Evolutionary conservation across 805 yeast genomes (phyloP).

Genomic region (Spencermartinsiella europaea): DNA sequence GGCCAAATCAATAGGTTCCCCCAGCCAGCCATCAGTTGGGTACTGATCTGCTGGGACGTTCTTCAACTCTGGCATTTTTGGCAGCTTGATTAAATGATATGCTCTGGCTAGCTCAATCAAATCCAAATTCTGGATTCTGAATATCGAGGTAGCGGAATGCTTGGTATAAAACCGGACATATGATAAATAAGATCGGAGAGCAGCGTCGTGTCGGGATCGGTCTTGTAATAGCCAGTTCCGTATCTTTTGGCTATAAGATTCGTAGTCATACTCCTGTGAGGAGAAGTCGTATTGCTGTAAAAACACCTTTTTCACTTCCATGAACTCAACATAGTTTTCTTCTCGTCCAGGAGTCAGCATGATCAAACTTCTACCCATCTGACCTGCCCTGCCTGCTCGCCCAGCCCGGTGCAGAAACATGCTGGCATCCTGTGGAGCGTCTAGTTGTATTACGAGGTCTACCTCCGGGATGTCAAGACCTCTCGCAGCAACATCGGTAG

Average conservation of each 20-base stretch:
- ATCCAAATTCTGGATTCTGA: conserved; percentile 67
- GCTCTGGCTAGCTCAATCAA: conserved; percentile 64
- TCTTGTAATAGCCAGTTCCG: conserved; percentile 63
- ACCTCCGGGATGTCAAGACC: conserved; percentile 95
- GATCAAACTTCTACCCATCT: conserved; percentile 71
- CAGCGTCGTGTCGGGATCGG: conserved; percentile 75
- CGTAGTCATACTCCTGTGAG: conserved; percentile 5
- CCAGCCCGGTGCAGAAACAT: conserved; percentile 92
- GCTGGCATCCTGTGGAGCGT: conserved; percentile 92
- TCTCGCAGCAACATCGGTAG: conserved; percentile 98
- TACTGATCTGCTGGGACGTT: conserved; percentile 40
- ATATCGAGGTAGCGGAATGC: conserved; percentile 84
- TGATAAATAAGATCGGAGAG: conserved; percentile 75
- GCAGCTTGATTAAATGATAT: conserved; percentile 78
- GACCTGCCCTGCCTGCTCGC: conserved; percentile 90
- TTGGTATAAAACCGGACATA: conserved; percentile 79
- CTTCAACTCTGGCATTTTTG: conserved; percentile 89
- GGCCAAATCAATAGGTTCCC: conserved; percentile 61
- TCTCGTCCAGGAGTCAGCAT: conserved; percentile 73
- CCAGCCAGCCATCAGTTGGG: conserved; percentile 75
- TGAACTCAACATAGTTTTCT: conserved; percentile 72
- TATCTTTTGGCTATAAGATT: conserved; percentile 15
- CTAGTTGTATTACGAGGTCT: conserved; percentile 87
- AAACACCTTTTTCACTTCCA: conserved; percentile 63
- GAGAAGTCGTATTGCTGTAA: conserved; percentile 39